These are phyloP conservation scores for Geranium brycei DNA, from an alignment of 345 rosid genomes.

Conservation along the genomic window DNA sequence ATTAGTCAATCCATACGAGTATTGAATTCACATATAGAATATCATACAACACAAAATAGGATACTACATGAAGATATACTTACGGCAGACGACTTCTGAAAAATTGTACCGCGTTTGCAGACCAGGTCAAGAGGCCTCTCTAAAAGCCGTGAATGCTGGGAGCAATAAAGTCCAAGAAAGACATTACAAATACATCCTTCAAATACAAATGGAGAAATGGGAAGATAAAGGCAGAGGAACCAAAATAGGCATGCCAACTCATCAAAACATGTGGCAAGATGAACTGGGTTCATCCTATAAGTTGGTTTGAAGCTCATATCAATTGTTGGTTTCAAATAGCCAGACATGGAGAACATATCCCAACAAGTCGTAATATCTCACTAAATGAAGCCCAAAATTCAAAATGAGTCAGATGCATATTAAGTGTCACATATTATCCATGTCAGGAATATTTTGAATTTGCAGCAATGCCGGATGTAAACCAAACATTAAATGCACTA, in stretches of 20 bases:
- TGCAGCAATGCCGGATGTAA: background rate
- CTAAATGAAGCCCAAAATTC: background rate
- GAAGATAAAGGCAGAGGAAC: background rate
- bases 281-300: background rate
- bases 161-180: constrained; percentile 9
- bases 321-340: background rate
- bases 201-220: background rate
- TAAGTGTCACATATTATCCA: background rate
- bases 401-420: constrained; percentile 3
- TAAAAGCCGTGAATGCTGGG: constrained; percentile 65
- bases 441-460: background rate
- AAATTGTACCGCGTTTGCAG: constrained; percentile 52
- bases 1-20: background rate
- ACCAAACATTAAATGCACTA: constrained; percentile 4
- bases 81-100: constrained; percentile 63
- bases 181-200: background rate
- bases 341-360: background rate
- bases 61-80: constrained; percentile 22
- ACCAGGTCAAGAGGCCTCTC: constrained; percentile 78
- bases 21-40: background rate
- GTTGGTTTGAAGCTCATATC: background rate
- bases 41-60: background rate
- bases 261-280: background rate
- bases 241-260: background rate
- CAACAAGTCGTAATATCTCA: background rate